These are phyloP conservation scores for Tieghemostelium lacteum DNA, from an alignment of 78 protist genomes.

Conservation along the genomic window DNA sequence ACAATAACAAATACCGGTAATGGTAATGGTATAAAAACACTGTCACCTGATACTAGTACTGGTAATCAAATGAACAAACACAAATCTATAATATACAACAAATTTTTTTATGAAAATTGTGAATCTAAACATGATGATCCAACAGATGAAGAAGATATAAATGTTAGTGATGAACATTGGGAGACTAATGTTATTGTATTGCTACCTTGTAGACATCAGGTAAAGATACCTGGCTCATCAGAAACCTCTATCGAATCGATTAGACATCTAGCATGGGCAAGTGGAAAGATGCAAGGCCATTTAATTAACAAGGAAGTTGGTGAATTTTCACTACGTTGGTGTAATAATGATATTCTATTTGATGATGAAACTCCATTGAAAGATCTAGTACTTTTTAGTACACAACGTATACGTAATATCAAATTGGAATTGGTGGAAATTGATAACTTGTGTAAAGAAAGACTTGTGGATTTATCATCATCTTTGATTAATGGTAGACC, in stretches of 20 bases:
- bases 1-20: not conserved
- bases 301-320: constrained; percentile 4
- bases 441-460: constrained; percentile 46
- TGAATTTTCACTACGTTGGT: constrained; percentile 9
- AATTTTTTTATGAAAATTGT: constrained; percentile 18
- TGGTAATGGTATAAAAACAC: not conserved
- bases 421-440: constrained; percentile 43
- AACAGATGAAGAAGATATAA: constrained; percentile 54
- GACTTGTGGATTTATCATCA: constrained; percentile 32
- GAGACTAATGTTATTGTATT: constrained; percentile 58
- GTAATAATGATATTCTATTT: constrained; percentile 13
- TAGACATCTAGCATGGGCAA: constrained; percentile 45
- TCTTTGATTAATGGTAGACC: constrained; percentile 21
- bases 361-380: constrained; percentile 24
- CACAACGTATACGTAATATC: not conserved
- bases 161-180: not conserved
- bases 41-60: not conserved
- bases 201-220: constrained; percentile 60
- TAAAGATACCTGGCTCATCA: constrained; percentile 41
- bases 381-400: not conserved
- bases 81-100: constrained; percentile 21
- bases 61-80: not conserved
- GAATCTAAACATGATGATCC: constrained; percentile 33
- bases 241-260: constrained; percentile 45
- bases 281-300: constrained; percentile 75